phyloP scores from a whole-genome alignment of 192 early-diverging fungal species.

The Phycomyces blakesleeanus region DNA sequence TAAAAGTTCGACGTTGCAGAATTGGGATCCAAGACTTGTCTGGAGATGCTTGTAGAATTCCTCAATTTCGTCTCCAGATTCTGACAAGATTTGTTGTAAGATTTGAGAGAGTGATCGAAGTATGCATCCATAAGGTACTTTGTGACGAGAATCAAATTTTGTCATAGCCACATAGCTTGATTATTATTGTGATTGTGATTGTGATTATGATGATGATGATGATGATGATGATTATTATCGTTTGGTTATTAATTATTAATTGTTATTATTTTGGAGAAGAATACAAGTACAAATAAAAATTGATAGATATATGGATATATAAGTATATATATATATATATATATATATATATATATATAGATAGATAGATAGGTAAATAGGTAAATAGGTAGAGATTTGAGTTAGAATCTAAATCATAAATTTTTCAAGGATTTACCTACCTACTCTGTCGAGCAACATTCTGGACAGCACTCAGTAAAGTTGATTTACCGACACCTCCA shows the following conservation, averaged over 20 bases:
- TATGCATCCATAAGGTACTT: conserved; percentile 30
- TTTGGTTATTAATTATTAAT: no score
- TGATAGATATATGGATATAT: no score
- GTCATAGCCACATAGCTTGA: conserved; percentile 29
- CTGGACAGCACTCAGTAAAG: conserved; percentile 27
- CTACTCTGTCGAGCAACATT: conserved; percentile 28
- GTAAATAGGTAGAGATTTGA: no score
- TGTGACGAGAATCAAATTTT: conserved; percentile 29
- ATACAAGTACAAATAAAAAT: no score
- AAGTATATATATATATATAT: no score
- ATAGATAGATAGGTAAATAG: no score
- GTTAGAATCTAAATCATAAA: no score
- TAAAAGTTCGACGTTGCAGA: conserved; percentile 16
- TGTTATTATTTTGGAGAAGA: no score
- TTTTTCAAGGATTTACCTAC: conserved; percentile 1
- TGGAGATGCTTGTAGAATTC: conserved; percentile 19
- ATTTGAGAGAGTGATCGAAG: conserved; percentile 29
- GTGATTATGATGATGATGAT: no score
- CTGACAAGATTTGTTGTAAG: conserved; percentile 31
- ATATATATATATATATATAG: no score
- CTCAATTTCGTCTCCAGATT: conserved; percentile 25
- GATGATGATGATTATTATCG: no score
- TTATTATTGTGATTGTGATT: no score
- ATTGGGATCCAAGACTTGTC: conserved; percentile 13
- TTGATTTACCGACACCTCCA: conserved; percentile 30